Evolutionary conservation across 1,284 basidiomycete species (phyloP), one percentile per base, ranked within the genome.

Genomic region (Malassezia equina): DNA sequence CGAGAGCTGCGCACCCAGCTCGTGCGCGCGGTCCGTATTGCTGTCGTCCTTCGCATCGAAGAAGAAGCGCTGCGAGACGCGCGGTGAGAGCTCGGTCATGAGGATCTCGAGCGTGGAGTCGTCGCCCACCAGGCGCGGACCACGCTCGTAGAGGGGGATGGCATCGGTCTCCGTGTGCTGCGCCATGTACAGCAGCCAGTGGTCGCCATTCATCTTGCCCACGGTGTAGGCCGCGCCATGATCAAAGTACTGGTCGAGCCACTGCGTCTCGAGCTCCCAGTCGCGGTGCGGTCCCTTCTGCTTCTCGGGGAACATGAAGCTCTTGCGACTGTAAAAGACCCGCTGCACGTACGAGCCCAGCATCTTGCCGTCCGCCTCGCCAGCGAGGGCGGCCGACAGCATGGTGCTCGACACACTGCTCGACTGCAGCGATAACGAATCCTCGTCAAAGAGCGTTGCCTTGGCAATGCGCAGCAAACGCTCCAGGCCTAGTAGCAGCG

Each of bases 91-190:
- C 67, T 89, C 83, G 47, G 90, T 90, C 94, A 99, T 99, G 70
- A 98, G 83, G 69, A 98, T 93, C 77, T 99, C 94, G 69, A 99
- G 86, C 44, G 94, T 98, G 75, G 86, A 91, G 77, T 98, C 94
- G 32, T 64, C 25, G 42, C 42, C 60, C 33, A 59, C 53, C 11
- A 28, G n/a, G 21, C 43, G 27, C 13, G 40, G 29, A 1, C 11
- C 62, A 61, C 19, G 59, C 45, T 7, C 63, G 65, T 6, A 66
- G 48, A 25, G 58, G 47, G 11, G 65, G 52, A 6, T 34, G 25
- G 46, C 43, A 46, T 67, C 76, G 55, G 57, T 67, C 59, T 59
- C 65, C 50, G 19, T 55, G 67, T 65, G 60, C 65, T 45, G 58
- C 40, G 51, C 71, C 75, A 60, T 73, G 78, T 96, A 98, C 40